phyloP scores from a whole-genome alignment of 805 yeast species.

The Cyberlindnera petersonii region DNA sequence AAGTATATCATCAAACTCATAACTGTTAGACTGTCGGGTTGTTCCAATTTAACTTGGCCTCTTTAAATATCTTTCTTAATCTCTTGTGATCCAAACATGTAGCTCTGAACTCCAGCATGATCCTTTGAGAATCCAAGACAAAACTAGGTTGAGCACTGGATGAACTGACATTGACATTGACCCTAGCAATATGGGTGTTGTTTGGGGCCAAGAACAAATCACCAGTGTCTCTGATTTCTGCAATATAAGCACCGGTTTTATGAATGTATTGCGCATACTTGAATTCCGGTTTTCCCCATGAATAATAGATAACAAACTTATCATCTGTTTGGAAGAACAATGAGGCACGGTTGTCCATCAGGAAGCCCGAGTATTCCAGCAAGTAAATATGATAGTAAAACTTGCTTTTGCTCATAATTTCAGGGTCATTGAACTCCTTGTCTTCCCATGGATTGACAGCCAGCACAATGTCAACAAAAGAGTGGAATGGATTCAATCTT shows the following conservation, averaged over 20 bases:
- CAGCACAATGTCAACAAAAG: slow-evolving; percentile 65
- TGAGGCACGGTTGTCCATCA: slow-evolving; percentile 78
- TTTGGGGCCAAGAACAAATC: slow-evolving; percentile 82
- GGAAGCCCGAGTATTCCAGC: slow-evolving; percentile 65
- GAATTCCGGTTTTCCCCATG: slow-evolving; percentile 89
- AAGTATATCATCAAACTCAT: no score
- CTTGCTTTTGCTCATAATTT: slow-evolving; percentile 45
- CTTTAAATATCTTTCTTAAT: slow-evolving; percentile 50
- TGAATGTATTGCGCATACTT: slow-evolving; percentile 88
- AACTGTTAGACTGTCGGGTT: no score
- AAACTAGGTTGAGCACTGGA: slow-evolving; percentile 29
- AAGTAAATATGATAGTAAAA: slow-evolving; percentile 77
- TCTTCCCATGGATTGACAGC: slow-evolving; percentile 73
- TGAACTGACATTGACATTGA: slow-evolving; percentile 42
- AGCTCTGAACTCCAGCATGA: slow-evolving; percentile 65
- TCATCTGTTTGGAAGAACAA: slow-evolving; percentile 48
- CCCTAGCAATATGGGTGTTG: slow-evolving; percentile 73
- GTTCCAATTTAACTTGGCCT: slow-evolving; percentile 49
- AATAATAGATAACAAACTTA: slow-evolving; percentile 66
- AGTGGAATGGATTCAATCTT: slow-evolving; percentile 78
- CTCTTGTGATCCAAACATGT: slow-evolving; percentile 51
- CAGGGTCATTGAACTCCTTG: slow-evolving; percentile 42
- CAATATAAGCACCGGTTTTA: slow-evolving; percentile 82
- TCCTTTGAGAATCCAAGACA: slow-evolving; percentile 62
- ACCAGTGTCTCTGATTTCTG: slow-evolving; percentile 78